Conservation (phyloP, 495 filamentous ascomycete genomes). For the Talaromyces stipitatus region DNA sequence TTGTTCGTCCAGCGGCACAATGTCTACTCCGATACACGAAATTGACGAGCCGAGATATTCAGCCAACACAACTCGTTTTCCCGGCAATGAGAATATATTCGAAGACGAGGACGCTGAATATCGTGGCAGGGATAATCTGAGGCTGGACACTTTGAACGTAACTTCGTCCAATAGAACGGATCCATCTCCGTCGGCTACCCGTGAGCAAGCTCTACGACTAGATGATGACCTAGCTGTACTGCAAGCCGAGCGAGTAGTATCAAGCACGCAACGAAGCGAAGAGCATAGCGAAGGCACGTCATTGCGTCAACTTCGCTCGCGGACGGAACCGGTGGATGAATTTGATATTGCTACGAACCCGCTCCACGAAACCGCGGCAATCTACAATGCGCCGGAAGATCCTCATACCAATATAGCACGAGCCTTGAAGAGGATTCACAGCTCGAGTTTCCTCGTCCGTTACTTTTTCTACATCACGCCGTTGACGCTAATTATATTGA, state of each 20-base stretch:
- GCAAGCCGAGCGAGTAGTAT: conserved; percentile 71
- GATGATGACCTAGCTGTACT: conserved; percentile 82
- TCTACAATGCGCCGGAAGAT: conserved; percentile 62
- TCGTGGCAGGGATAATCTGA: background rate
- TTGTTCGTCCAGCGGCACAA: conserved; percentile 11
- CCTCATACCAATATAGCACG: conserved; percentile 53
- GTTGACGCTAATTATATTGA: conserved; percentile 60
- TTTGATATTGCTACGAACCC: conserved; percentile 74
- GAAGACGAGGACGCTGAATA: conserved; percentile 13
- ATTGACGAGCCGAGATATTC: conserved; percentile 24
- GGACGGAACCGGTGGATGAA: conserved; percentile 63
- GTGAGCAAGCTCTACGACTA: conserved; percentile 64
- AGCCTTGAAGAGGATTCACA: conserved; percentile 59
- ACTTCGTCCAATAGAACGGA: conserved; percentile 5
- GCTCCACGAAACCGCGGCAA: conserved; percentile 59
- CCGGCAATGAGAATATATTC: conserved; percentile 23
- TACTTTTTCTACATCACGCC: conserved; percentile 87
- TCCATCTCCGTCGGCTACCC: conserved; percentile 43
- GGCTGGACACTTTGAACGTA: background rate
- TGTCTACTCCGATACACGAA: conserved; percentile 49
- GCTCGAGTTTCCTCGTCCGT: conserved; percentile 69
- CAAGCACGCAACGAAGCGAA: conserved; percentile 41
- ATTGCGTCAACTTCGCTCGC: conserved; percentile 36
- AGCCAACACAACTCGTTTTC: conserved; percentile 12
- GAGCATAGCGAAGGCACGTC: conserved; percentile 31